Base-by-base conservation (phyloP, 1,139 yeast species). In the Williopsis jadinii region DNA sequence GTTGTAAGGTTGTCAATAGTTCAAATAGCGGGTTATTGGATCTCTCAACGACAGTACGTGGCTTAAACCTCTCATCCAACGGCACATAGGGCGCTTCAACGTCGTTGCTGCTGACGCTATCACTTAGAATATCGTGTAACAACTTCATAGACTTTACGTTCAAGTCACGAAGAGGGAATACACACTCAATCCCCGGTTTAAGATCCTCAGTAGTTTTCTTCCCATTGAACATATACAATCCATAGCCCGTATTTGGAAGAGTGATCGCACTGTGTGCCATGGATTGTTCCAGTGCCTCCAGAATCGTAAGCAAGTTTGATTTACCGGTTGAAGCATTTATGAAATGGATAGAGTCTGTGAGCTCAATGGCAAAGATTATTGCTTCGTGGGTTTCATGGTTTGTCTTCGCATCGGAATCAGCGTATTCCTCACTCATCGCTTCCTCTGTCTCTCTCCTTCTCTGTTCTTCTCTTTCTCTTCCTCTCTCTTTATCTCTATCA, bases 171-270 rank as follows among this genome's bases (percentile, higher is more conserved):
- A 73, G 51, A 2, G 61, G 57, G 35, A 73, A 58, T 3, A 71
- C 45, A 34, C 60, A 60, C 40, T 58, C 59, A 2, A 71, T 58
- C 2, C 70, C 68, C 28, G 47, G 35, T 9, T 55, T 50, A 3
- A 56, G 42, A 3, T 52, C 58, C 5, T 49, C 38, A n/a, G 56
- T 49, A 11, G 54, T 49, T 5, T 27, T 43, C 1, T 41, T 32
- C 48, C 79, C 67, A 51, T 80, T 76, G 60, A 76, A 77, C 26
- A 83, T 58, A 52, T 77, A 81, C 37, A 83, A 70, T 0, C 88
- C 90, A 30, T 82, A 64, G 0, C 87, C 88, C 0, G 87, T 77
- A 43, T 68, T 68, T 3, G 84, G 83, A 42, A 74, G 59, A 0
- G 81, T 70, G 34, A 79, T 76, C 2, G 79, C 71, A 45, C 81